Evolutionary conservation across 768 basidiomycete species (phyloP), one percentile per base, ranked within the genome.

Genomic region (Boletus pseudo-olivaceus): DNA sequence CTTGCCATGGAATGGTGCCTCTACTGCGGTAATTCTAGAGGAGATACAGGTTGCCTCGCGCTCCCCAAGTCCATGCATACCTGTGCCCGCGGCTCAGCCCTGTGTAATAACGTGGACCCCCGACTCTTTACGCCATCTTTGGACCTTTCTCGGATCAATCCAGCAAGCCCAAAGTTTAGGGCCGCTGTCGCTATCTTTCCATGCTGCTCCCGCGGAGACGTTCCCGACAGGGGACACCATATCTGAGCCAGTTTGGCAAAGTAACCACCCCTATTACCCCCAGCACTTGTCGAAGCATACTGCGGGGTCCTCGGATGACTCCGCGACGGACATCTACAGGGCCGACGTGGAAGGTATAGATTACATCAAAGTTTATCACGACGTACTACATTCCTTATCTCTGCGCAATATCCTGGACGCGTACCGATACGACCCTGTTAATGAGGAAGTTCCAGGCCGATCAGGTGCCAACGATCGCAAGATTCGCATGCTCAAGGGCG

Each of bases 351-450:
- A 70, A 35, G 53, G 53, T 8, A 62, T 72, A 41, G 82, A 85
- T 60, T 72, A 80, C 59, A 78, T 85, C 71, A 83, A 82, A 64
- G 66, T 85, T 33, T 83, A 83, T 64, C 82, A 84, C 60, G 82
- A 84, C 57, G 74, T 76, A 30, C 56, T 64, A 35, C 71, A 75
- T 57, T 73, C 80, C 7, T 74, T 83, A 66, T 67, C 70, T 55
- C 64, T 85, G 14, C 75, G 84, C 42, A 76, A 72, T 52, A 58
- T 81, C 32, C 66, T 85, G 42, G 78, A 83, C 62, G 72, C 75
- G 14, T 85, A 83, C 77, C 62, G 62, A 23, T 80, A 75, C 60
- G 54, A 63, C 33, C 53, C 47, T 12, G 57, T 34, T 26, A 49
- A 50, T 51, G 44, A 27, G 23, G 37, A 57, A 34, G 57, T 26